Percentiles rank a stretch among this genome's conserved stretches.
phyloP scores from a whole-genome alignment of 108 stramenopile genomes.

The Fistulifera pelliculosa region DNA sequence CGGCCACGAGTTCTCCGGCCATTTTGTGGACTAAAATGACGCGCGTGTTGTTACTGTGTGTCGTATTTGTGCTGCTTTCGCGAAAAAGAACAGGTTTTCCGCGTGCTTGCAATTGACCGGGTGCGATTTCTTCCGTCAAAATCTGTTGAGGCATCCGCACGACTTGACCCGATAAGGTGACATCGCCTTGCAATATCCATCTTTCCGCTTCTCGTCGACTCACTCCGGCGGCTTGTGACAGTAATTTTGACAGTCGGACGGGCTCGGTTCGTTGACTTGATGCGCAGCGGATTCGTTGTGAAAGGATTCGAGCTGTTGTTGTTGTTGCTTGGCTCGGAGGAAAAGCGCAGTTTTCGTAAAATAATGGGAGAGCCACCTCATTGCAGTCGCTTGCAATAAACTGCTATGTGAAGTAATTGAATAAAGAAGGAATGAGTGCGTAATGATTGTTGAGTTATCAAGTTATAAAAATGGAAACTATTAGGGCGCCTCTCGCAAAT shows the following conservation, averaged over 20 bases:
- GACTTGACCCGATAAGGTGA: conserved; percentile 49
- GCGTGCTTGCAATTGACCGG: conserved; percentile 34
- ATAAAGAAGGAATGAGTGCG: no score
- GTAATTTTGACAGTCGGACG: conserved; percentile 3
- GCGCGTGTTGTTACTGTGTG: conserved; percentile 7
- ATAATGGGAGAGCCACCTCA: no score
- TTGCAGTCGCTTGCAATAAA: no score
- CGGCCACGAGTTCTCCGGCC: conserved; percentile 58
- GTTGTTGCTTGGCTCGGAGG: no score
- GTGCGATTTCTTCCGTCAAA: conserved; percentile 12
- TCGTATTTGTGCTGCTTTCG: conserved; percentile 6
- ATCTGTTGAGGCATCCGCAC: conserved; percentile 27
- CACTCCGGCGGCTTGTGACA: conserved; percentile 9
- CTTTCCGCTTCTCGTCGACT: conserved; percentile 55
- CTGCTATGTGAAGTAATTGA: no score
- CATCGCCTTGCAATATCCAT: conserved; percentile 43
- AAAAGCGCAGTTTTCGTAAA: no score
- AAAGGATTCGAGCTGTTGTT: no score
- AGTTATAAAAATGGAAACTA: no score
- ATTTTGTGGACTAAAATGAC: conserved; percentile 71
- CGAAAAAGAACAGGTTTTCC: conserved; percentile 31
- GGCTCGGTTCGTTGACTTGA: no score
- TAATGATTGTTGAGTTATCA: no score
- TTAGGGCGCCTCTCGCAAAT: no score
- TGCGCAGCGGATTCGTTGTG: no score